A percentile compares a stretch with the other conserved stretches of the same genome.
These are phyloP conservation scores for Golubevia pallescens DNA, from an alignment of 1,284 basidiomycete species.

Conservation along the genomic window DNA sequence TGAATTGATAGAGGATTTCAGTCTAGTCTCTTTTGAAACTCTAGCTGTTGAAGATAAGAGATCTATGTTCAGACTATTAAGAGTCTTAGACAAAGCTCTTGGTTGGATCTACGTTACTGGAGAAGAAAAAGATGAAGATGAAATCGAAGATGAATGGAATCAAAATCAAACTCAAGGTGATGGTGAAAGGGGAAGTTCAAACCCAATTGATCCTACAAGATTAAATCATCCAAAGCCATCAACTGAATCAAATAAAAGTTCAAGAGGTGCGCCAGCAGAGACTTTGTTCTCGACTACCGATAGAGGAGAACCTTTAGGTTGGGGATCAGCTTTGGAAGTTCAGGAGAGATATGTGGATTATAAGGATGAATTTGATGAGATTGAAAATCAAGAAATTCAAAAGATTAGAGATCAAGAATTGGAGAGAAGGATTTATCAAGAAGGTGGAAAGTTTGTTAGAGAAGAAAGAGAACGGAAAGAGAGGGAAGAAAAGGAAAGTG, in stretches of 20 bases:
- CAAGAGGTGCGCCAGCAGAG: conserved; percentile 32
- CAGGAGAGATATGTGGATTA: conserved; percentile 51
- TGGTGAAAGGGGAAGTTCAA: no score
- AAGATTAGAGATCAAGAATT: conserved; percentile 25
- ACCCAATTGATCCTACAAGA: no score
- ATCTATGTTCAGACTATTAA: conserved; percentile 52
- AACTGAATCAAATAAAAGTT: no score
- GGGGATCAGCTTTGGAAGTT: conserved; percentile 43
- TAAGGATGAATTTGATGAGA: conserved; percentile 22
- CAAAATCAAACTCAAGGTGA: no score
- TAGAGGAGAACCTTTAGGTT: conserved; percentile 35
- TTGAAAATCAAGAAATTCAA: conserved; percentile 21
- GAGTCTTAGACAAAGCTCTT: conserved; percentile 50
- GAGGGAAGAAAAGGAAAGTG: conserved; percentile 7
- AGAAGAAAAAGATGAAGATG: conserved; percentile 7
- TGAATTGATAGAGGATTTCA: conserved; percentile 89
- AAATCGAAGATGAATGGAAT: conserved; percentile 1
- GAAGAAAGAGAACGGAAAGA: conserved; percentile 16
- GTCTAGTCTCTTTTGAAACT: conserved; percentile 95
- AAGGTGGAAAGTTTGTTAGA: conserved; percentile 25
- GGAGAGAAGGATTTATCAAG: conserved; percentile 25
- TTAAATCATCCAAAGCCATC: no score
- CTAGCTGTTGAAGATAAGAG: conserved; percentile 78
- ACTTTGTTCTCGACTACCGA: conserved; percentile 45
- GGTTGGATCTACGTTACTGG: conserved; percentile 7